Evolutionary conservation across 1,284 basidiomycete genomes (phyloP).

Genomic region (Cystobasidium pallidum): DNA sequence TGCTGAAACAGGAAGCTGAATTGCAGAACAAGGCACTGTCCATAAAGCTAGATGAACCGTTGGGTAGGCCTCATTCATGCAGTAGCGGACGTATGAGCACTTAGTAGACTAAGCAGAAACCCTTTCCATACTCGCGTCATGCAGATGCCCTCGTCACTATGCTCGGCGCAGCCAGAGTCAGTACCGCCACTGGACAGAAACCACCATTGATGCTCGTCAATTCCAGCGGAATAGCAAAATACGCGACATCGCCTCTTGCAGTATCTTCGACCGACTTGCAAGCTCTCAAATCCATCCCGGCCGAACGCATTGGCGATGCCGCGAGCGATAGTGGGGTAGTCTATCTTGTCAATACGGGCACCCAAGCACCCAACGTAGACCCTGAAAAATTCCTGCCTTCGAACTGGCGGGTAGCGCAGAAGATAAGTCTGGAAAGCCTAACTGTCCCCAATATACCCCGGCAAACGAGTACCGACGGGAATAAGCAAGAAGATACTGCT

Average conservation of each 20-base stretch:
- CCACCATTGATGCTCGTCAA: slow-evolving; percentile 31
- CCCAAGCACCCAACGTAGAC: slow-evolving; percentile 17
- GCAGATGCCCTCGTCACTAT: slow-evolving; percentile 36
- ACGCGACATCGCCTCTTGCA: slow-evolving; percentile 9
- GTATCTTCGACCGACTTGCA: slow-evolving; percentile 19
- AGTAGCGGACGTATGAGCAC: not conserved
- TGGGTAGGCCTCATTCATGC: slow-evolving; percentile 2
- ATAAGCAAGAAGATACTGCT: slow-evolving; percentile 16
- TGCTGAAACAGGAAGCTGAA: slow-evolving; percentile 12
- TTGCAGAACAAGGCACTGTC: slow-evolving; percentile 4
- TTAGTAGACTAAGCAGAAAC: not conserved
- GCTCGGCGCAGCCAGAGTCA: slow-evolving; percentile 15
- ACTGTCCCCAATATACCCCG: not conserved
- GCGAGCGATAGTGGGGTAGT: not conserved
- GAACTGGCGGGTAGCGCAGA: slow-evolving; percentile 8
- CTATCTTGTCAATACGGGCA: slow-evolving; percentile 21
- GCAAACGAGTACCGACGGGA: not conserved
- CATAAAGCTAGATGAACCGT: slow-evolving; percentile 36
- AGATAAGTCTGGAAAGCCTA: slow-evolving; percentile 14
- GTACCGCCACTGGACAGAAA: slow-evolving; percentile 4
- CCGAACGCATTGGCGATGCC: not conserved
- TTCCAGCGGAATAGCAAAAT: not conserved
- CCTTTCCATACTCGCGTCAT: not conserved
- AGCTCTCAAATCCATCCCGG: slow-evolving; percentile 4
- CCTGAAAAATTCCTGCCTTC: slow-evolving; percentile 16